Percentiles rank a stretch among this genome's conserved stretches.
phyloP scores from a whole-genome alignment of 108 stramenopile species.

The Schizochytrium sp. region DNA sequence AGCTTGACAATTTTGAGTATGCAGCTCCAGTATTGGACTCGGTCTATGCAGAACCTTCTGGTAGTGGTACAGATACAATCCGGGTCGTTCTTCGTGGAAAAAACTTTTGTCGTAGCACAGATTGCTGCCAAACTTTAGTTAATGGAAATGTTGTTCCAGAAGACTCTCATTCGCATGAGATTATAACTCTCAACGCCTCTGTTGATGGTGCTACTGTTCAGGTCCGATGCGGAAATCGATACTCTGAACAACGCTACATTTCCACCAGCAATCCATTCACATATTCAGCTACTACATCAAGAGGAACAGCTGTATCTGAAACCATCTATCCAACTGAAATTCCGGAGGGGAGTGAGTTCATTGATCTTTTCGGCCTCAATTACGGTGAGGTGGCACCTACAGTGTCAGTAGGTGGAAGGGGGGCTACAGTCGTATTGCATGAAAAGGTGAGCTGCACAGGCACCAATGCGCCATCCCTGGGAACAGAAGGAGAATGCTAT shows the following conservation, averaged over 20 bases:
- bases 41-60: slow-evolving; percentile 44
- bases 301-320: background rate
- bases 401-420: background rate
- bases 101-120: background rate
- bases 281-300: background rate
- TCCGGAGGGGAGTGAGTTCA: background rate
- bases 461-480: background rate
- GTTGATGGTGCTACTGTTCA: background rate
- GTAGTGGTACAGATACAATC: background rate
- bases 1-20: slow-evolving; percentile 13
- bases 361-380: slow-evolving; percentile 28
- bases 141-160: background rate
- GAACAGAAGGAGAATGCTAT: slow-evolving; percentile 22
- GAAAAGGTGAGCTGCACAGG: slow-evolving; percentile 1
- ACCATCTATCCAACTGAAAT: background rate
- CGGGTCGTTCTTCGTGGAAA: slow-evolving; percentile 8
- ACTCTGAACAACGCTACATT: background rate
- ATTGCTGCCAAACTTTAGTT: slow-evolving; percentile 14
- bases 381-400: background rate
- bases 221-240: background rate
- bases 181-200: background rate
- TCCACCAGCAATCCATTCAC: slow-evolving; percentile 29
- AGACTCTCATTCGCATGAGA: slow-evolving; percentile 15
- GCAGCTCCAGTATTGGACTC: background rate
- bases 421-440: slow-evolving; percentile 40